Conservation (phyloP, 768 basidiomycete genomes). For the Daedalea quercina region DNA sequence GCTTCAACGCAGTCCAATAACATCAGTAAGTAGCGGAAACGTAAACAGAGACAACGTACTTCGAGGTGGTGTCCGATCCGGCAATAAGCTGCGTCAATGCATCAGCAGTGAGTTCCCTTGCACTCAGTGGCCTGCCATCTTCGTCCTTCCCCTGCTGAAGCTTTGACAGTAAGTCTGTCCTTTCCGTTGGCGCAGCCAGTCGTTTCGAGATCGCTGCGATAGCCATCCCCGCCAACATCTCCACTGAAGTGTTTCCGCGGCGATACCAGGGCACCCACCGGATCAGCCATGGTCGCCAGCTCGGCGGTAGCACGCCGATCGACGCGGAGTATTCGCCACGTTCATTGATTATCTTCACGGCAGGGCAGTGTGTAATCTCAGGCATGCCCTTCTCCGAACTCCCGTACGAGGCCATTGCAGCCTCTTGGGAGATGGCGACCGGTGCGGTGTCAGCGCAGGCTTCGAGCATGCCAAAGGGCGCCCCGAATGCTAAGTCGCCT, state of each 20-base stretch:
- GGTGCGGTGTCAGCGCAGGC: conserved; percentile 61
- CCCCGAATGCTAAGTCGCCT: conserved; percentile 73
- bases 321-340: not conserved
- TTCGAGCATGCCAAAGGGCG: conserved; percentile 79
- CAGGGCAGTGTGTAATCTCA: not conserved
- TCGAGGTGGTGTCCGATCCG: conserved; percentile 12
- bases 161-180: conserved; percentile 6
- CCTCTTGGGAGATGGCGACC: conserved; percentile 46
- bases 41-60: conserved; percentile 6
- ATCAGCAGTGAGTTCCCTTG: conserved; percentile 7
- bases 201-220: conserved; percentile 7
- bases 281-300: not conserved
- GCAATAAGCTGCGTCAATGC: conserved; percentile 7
- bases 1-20: not conserved
- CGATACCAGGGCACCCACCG: not conserved
- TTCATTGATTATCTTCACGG: not conserved
- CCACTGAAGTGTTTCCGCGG: not conserved
- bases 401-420: conserved; percentile 34
- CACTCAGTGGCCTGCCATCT: conserved; percentile 4
- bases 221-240: conserved; percentile 1
- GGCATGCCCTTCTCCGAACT: too few species aligned
- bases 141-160: conserved; percentile 8
- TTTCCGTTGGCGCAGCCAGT: not conserved
- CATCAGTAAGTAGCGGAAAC: too few species aligned
- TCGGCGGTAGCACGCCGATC: conserved; percentile 2